A percentile compares a stretch with the other conserved stretches of the same genome.
Conservation (phyloP, 1,284 basidiomycete species). For the Papiliotrema flavescens region DNA sequence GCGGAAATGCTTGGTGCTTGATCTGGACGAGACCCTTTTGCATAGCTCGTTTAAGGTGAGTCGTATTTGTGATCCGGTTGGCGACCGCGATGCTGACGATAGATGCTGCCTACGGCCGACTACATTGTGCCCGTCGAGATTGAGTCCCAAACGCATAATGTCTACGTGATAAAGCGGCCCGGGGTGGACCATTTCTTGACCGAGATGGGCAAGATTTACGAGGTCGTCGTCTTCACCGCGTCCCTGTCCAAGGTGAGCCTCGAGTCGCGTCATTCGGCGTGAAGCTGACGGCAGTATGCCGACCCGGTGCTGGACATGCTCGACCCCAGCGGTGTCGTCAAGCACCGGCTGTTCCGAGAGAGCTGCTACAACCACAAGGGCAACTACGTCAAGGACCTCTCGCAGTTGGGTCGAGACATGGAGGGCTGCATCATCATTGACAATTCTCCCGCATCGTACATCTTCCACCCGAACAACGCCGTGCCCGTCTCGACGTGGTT, state of each 20-base stretch:
- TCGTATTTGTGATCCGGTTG: slow-evolving; percentile 9
- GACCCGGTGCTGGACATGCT: slow-evolving; percentile 97
- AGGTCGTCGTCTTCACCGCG: slow-evolving; percentile 97
- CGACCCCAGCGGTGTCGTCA: slow-evolving; percentile 84
- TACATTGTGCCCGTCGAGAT: slow-evolving; percentile 99
- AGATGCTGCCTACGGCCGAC: slow-evolving; percentile 94
- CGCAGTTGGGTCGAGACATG: slow-evolving; percentile 90
- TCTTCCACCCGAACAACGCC: slow-evolving; percentile 99
- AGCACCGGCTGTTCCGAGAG: slow-evolving; percentile 96
- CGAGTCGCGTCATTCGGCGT: background rate
- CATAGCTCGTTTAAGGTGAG: slow-evolving; percentile 87
- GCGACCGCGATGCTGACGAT: slow-evolving; percentile 8
- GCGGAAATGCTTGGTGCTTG: slow-evolving; percentile 88
- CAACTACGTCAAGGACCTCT: slow-evolving; percentile 99
- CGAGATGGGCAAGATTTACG: slow-evolving; percentile 96
- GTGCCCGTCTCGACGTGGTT: slow-evolving; percentile 99
- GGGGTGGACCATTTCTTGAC: slow-evolving; percentile 96
- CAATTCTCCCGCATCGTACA: slow-evolving; percentile 98
- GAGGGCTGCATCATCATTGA: slow-evolving; percentile 95
- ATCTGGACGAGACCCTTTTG: slow-evolving; percentile 92
- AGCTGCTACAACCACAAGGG: slow-evolving; percentile 99
- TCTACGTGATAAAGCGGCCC: slow-evolving; percentile 98
- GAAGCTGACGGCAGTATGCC: slow-evolving; percentile 65
- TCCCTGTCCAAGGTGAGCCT: slow-evolving; percentile 82
- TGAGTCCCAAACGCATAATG: slow-evolving; percentile 95